A percentile compares a stretch with the other conserved stretches of the same genome.
phyloP scores from a whole-genome alignment of 2,329 filamentous ascomycete genomes.

The Cercospora berteroae region DNA sequence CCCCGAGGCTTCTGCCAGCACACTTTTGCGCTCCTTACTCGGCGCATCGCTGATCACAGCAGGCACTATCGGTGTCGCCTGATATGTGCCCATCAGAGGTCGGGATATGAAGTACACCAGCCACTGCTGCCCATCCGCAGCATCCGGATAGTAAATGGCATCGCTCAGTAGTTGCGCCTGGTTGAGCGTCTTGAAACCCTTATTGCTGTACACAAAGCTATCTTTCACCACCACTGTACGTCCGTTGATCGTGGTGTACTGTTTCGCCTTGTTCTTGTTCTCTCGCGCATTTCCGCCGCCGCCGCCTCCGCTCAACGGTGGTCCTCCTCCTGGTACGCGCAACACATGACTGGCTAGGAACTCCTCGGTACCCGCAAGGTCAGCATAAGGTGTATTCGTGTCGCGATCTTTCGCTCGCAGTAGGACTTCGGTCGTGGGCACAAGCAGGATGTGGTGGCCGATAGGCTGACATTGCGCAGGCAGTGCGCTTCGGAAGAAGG shows the following conservation, averaged over 20 bases:
- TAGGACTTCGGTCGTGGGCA: constrained; percentile 89
- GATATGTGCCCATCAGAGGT: constrained; percentile 79
- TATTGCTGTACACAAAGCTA: constrained; percentile 88
- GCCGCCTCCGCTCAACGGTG: constrained; percentile 45
- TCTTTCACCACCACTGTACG: constrained; percentile 94
- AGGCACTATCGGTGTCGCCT: constrained; percentile 68
- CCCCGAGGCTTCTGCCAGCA: constrained; percentile 33
- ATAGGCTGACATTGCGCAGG: constrained; percentile 86
- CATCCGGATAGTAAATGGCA: constrained; percentile 81
- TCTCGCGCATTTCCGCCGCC: constrained; percentile 67
- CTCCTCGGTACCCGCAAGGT: constrained; percentile 85
- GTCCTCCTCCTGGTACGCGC: constrained; percentile 64
- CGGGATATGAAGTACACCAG: constrained; percentile 93
- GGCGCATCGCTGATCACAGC: constrained; percentile 51
- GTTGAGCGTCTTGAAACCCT: constrained; percentile 93
- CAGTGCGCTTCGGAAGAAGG: constrained; percentile 96
- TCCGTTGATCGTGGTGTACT: constrained; percentile 89
- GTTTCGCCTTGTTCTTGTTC: constrained; percentile 86
- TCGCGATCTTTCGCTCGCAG: constrained; percentile 85
- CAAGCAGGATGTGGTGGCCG: constrained; percentile 88
- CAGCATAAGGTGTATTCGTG: constrained; percentile 70
- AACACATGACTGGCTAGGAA: constrained; percentile 96
- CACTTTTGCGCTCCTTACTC: constrained; percentile 35
- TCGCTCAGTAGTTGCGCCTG: constrained; percentile 86
- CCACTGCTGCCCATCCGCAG: constrained; percentile 89